Percentiles rank a stretch among this genome's conserved stretches.
These are phyloP conservation scores for Thozetella sp. DNA, from an alignment of 495 filamentous ascomycete genomes.

Conservation along the genomic window DNA sequence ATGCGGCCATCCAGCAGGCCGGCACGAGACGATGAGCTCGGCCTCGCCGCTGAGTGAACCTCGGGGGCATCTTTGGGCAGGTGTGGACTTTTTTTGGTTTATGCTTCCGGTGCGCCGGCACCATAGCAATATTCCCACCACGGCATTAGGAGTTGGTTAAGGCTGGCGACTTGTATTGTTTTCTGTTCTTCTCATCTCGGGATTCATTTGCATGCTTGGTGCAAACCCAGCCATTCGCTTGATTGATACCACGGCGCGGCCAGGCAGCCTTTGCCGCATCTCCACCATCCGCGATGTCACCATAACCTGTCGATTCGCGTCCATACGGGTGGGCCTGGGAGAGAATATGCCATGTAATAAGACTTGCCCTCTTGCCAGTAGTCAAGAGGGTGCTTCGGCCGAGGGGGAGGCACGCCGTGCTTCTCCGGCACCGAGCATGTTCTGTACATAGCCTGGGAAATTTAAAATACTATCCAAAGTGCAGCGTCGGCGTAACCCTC, in stretches of 20 bases:
- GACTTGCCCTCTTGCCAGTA: not conserved
- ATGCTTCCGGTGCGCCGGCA: no score
- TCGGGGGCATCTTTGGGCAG: no score
- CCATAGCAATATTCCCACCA: no score
- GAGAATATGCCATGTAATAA: not conserved
- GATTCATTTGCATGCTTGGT: not conserved
- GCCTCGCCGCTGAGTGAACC: no score
- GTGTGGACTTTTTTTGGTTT: no score
- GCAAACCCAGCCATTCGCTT: not conserved
- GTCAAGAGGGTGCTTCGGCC: not conserved
- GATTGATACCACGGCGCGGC: not conserved
- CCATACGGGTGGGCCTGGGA: no score
- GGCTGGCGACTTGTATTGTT: no score
- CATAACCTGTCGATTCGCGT: no score
- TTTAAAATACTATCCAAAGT: no score
- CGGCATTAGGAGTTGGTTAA: no score
- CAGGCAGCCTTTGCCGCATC: not conserved
- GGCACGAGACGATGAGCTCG: conserved; percentile 14
- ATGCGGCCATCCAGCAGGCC: conserved; percentile 46
- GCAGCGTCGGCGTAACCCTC: no score
- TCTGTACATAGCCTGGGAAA: not conserved
- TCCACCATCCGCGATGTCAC: no score
- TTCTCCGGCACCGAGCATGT: not conserved
- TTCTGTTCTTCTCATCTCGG: not conserved
- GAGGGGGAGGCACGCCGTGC: not conserved